Percentiles rank a stretch among this genome's conserved stretches.
phyloP scores from a whole-genome alignment of 75 land plant genomes.

The Selaginella tamariscina region DNA sequence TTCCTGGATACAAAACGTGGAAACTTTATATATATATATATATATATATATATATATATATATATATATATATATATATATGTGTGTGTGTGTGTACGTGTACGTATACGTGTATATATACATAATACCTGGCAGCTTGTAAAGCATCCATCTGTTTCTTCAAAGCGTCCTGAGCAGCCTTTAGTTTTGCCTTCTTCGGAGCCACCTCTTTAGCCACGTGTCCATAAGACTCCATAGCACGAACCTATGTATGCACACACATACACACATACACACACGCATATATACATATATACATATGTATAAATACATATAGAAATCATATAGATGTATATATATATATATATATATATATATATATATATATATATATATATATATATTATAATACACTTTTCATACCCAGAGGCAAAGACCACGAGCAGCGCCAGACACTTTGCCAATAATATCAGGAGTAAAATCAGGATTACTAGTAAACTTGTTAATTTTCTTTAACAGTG shows the following conservation, averaged over 20 bases:
- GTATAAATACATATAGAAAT: too few relatives aligned
- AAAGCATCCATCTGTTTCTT: conserved; percentile 23
- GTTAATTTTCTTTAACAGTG: conserved; percentile 22
- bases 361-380: too few relatives aligned
- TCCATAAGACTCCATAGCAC: conserved; percentile 30
- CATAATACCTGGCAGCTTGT: conserved; percentile 22
- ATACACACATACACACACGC: too few relatives aligned
- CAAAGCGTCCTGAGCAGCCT: conserved; percentile 24
- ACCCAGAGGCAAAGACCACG: conserved; percentile 30
- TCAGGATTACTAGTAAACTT: conserved; percentile 25
- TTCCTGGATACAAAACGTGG: not conserved
- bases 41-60: too few relatives aligned
- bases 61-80: too few relatives aligned
- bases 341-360: too few relatives aligned
- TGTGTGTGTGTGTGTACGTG: too few relatives aligned
- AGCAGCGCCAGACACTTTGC: conserved; percentile 30
- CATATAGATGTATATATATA: too few relatives aligned
- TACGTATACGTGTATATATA: too few relatives aligned
- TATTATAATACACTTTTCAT: too few relatives aligned
- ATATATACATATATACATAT: too few relatives aligned
- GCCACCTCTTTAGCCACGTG: conserved; percentile 23
- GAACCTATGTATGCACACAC: too few relatives aligned
- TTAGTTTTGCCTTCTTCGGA: conserved; percentile 27
- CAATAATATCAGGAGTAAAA: conserved; percentile 25
- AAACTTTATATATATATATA: not conserved